Evolutionary conservation across 2,329 filamentous ascomycete species (phyloP).

Genomic region (Biscogniauxia marginata): DNA sequence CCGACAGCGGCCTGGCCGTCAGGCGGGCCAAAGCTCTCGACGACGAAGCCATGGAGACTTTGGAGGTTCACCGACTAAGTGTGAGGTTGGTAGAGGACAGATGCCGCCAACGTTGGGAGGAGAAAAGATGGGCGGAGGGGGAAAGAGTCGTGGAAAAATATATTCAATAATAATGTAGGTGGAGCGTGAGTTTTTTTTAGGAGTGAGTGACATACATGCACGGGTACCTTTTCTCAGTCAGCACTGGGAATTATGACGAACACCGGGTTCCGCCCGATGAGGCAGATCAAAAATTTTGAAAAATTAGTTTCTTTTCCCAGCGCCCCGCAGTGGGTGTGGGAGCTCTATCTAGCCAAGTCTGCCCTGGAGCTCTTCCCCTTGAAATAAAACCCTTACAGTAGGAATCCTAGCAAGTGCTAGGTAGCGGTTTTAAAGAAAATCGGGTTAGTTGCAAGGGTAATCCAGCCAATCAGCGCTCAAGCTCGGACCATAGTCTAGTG

Average conservation of each 20-base stretch:
- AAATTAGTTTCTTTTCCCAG: too few species aligned
- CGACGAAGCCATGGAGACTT: slow-evolving; percentile 45
- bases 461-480: too few species aligned
- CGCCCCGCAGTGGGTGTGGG: too few species aligned
- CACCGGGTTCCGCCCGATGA: neutral
- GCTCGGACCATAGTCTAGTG: too few species aligned
- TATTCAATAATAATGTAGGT: neutral
- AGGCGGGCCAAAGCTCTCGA: slow-evolving; percentile 41
- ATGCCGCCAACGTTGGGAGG: slow-evolving; percentile 2
- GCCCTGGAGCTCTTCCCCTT: too few species aligned
- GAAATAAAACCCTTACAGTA: too few species aligned
- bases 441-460: too few species aligned
- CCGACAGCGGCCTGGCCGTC: slow-evolving; percentile 27
- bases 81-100: slow-evolving; percentile 11
- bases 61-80: slow-evolving; percentile 21
- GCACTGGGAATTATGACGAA: neutral
- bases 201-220: neutral
- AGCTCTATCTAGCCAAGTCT: too few species aligned
- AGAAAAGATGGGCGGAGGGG: slow-evolving; percentile 1
- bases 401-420: neutral
- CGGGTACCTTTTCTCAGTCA: neutral
- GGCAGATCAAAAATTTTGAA: neutral
- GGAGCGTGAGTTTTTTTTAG: neutral
- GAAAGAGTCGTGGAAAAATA: neutral
- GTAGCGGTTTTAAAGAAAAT: too few species aligned